phyloP scores from a whole-genome alignment of 139 green algal species.

The Chlorella sorokiniana region DNA sequence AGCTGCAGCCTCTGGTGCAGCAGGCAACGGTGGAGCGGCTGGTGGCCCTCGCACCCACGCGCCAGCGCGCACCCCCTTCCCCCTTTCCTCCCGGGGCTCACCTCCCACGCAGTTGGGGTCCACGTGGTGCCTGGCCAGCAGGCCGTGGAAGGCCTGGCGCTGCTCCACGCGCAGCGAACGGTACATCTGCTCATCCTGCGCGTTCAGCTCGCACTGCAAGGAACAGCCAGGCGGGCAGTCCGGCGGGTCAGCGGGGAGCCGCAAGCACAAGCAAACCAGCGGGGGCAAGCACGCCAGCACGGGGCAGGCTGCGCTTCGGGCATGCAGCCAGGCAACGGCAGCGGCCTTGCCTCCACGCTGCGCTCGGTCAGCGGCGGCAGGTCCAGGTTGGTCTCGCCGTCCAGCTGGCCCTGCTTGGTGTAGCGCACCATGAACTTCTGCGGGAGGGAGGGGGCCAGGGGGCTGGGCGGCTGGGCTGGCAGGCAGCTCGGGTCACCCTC shows the following conservation, averaged over 20 bases:
- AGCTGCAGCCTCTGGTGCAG: too few relatives aligned
- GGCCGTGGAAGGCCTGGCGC: neutral
- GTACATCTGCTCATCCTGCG: conserved; percentile 1
- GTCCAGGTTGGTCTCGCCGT: conserved; percentile 29
- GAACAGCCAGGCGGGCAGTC: neutral
- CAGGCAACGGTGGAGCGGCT: too few relatives aligned
- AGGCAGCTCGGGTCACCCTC: neutral
- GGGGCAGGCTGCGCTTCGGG: too few relatives aligned
- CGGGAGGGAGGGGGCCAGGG: neutral
- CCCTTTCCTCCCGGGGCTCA: neutral
- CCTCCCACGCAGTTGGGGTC: neutral
- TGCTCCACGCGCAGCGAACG: neutral
- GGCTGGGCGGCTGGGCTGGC: neutral
- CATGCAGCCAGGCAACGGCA: neutral
- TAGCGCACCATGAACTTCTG: conserved; percentile 40
- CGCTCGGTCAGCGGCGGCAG: conserved; percentile 17
- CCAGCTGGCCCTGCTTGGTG: conserved; percentile 41
- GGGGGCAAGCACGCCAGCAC: too few relatives aligned
- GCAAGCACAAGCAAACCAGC: too few relatives aligned
- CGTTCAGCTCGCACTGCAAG: conserved; percentile 17
- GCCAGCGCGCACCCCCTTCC: neutral
- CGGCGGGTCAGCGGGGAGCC: too few relatives aligned
- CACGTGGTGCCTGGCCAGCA: neutral
- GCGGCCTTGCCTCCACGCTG: neutral
- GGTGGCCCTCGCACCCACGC: too few relatives aligned